These are phyloP conservation scores for Penicillium cataractarum DNA, from an alignment of 495 filamentous ascomycete species.

Conservation along the genomic window DNA sequence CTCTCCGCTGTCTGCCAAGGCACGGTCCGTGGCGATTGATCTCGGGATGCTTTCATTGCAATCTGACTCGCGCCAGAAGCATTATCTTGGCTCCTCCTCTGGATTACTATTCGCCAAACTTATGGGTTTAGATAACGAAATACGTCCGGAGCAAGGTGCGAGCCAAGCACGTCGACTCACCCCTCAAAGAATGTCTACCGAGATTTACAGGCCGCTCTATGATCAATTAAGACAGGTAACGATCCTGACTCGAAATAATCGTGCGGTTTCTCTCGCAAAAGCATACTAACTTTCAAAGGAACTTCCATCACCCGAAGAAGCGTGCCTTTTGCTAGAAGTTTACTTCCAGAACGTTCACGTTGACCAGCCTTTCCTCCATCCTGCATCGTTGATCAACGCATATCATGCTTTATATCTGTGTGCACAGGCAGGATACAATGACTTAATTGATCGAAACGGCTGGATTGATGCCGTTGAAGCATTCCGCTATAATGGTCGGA, in stretches of 20 bases:
- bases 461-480: constrained; percentile 21
- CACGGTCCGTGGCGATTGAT: constrained; percentile 30
- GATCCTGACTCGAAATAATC: neutral
- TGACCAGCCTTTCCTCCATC: constrained; percentile 30
- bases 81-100: constrained; percentile 32
- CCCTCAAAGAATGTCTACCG: neutral
- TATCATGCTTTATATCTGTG: constrained; percentile 26
- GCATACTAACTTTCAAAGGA: constrained; percentile 11
- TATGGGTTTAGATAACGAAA: constrained; percentile 21
- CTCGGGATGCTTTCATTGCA: constrained; percentile 33
- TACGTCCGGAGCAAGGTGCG: constrained; percentile 1
- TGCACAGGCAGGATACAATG: constrained; percentile 15
- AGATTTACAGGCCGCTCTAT: constrained; percentile 19
- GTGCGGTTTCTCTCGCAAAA: neutral
- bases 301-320: constrained; percentile 23
- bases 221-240: constrained; percentile 17
- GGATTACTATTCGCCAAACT: constrained; percentile 29
- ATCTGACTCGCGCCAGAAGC: constrained; percentile 30
- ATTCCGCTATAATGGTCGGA: constrained; percentile 24
- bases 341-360: constrained; percentile 31
- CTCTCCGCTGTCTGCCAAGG: constrained; percentile 24
- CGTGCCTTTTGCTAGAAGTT: constrained; percentile 18
- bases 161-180: constrained; percentile 4
- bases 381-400: constrained; percentile 25
- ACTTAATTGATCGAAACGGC: constrained; percentile 21